These are phyloP conservation scores for Leptodontidium sp. DNA, from an alignment of 2,329 filamentous ascomycete species.

Conservation along the genomic window DNA sequence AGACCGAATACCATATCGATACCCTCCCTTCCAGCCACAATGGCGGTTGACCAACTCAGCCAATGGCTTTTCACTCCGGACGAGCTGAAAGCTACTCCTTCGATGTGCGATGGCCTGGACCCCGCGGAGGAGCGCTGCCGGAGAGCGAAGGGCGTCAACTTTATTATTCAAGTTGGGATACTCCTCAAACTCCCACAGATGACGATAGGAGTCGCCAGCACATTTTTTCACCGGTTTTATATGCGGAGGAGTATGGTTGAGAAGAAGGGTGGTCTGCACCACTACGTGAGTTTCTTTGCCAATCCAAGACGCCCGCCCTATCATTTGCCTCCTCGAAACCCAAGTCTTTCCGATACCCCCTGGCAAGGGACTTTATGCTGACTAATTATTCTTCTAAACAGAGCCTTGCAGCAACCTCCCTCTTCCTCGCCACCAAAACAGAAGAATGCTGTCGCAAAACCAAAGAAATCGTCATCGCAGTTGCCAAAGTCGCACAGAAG, in stretches of 20 bases:
- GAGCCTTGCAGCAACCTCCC: slow-evolving; percentile 86
- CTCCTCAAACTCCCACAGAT: slow-evolving; percentile 91
- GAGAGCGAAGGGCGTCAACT: slow-evolving; percentile 92
- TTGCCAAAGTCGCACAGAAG: slow-evolving; percentile 94
- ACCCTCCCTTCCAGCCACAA: slow-evolving; percentile 28
- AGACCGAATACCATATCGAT: slow-evolving; percentile 27
- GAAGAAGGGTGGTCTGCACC: slow-evolving; percentile 81
- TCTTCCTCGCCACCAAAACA: slow-evolving; percentile 96
- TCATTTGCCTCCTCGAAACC: slow-evolving; percentile 23
- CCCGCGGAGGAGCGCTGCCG: slow-evolving; percentile 80
- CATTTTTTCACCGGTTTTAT: slow-evolving; percentile 96
- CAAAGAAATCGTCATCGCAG: slow-evolving; percentile 91
- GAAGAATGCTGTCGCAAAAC: slow-evolving; percentile 98
- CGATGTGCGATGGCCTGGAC: slow-evolving; percentile 81
- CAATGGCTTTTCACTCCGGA: slow-evolving; percentile 93
- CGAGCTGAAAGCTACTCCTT: slow-evolving; percentile 84
- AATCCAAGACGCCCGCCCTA: slow-evolving; percentile 15
- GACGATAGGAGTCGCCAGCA: slow-evolving; percentile 88
- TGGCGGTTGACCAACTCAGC: slow-evolving; percentile 52
- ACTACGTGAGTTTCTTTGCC: slow-evolving; percentile 72
- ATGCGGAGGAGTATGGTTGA: slow-evolving; percentile 87
- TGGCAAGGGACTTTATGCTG: slow-evolving; percentile 23
- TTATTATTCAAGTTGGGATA: slow-evolving; percentile 93
- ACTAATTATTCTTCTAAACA: slow-evolving; percentile 46
- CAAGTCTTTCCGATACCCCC: slow-evolving; percentile 17